Evolutionary conservation across 2,329 filamentous ascomycete genomes (phyloP).

Genomic region (Penicillium sp.): DNA sequence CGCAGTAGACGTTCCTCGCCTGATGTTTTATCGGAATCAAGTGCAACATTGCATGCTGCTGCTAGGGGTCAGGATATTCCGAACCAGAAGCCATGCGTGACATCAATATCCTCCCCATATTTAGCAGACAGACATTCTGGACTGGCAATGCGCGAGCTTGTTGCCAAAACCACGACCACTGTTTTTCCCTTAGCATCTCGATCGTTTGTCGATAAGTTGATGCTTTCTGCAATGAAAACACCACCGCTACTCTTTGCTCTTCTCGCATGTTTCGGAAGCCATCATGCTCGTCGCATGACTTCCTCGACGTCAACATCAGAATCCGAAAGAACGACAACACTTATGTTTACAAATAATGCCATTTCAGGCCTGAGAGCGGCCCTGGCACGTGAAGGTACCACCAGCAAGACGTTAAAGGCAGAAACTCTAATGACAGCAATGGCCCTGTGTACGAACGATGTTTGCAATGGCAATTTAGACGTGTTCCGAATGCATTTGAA

Average conservation of each 20-base stretch:
- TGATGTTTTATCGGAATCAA: neutral
- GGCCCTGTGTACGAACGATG: conserved; percentile 30
- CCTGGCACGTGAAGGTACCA: conserved; percentile 12
- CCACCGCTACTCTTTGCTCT: conserved; percentile 26
- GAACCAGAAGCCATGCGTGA: neutral
- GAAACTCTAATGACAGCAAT: conserved; percentile 27
- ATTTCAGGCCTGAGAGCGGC: conserved; percentile 22
- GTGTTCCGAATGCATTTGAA: conserved; percentile 25
- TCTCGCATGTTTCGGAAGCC: conserved; percentile 25
- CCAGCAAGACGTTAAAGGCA: conserved; percentile 15
- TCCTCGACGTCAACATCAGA: conserved; percentile 12
- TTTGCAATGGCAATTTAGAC: conserved; percentile 29
- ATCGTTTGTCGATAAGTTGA: conserved; percentile 22
- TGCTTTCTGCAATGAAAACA: conserved; percentile 22
- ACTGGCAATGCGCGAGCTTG: conserved; percentile 25
- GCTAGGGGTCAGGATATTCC: neutral
- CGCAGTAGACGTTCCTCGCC: neutral
- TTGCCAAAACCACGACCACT: conserved; percentile 23
- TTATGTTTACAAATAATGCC: conserved; percentile 26
- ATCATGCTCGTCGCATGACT: conserved; percentile 25
- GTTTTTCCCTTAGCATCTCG: conserved; percentile 26
- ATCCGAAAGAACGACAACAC: conserved; percentile 14
- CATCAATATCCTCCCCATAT: neutral
- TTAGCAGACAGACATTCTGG: conserved; percentile 17
- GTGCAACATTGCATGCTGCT: neutral